Base-by-base conservation (phyloP, 768 basidiomycete species). In the Mycena maculata region DNA sequence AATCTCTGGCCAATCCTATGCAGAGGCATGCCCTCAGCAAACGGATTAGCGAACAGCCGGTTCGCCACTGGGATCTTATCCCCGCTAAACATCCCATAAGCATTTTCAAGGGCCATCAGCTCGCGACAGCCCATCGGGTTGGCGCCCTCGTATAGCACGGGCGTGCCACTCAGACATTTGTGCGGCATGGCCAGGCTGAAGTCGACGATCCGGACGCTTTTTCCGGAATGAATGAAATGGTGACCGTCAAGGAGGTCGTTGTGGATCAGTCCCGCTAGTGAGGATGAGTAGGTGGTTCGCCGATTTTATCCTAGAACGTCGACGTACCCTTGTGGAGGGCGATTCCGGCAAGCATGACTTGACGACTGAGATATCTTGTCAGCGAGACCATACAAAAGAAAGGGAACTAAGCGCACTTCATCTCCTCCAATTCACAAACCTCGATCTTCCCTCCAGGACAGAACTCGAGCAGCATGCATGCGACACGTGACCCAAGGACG, bases 391-490 rank as follows among this genome's bases (percentile, higher is more conserved):
- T 18, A 55, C 13, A 13, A 20, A 49, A 7, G 30, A 1, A 13
- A 23, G 5, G 1, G 2, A 11, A 42, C 7, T 22, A 47, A 15
- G 31, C 63, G 33, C 56, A 70, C 68, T 63, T 66, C 28, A 20
- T 33, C 45, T 70, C 69, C 4, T 28, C 6, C 1, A 1, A n/a
- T n/a, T n/a, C n/a, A n/a, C n/a, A n/a, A n/a, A n/a, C n/a, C n/a
- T n/a, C n/a, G n/a, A n/a, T n/a, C 20, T 42, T 45, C 18, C n/a
- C 49, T 8, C n/a, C 52, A 9, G 28, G 16, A 33, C 60, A 66
- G 16, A 48, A 55, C 49, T 71, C 69, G 25, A 71, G 58, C 31
- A 71, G 42, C 58, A 67, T 63, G 44, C 69, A 67, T 18, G 59
- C 58, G 20, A 60, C 63, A n/a, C n/a, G n/a, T n/a, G n/a, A n/a